Evolutionary conservation across 495 filamentous ascomycete species (phyloP).

Genomic region (Friedmanniomyces simplex): DNA sequence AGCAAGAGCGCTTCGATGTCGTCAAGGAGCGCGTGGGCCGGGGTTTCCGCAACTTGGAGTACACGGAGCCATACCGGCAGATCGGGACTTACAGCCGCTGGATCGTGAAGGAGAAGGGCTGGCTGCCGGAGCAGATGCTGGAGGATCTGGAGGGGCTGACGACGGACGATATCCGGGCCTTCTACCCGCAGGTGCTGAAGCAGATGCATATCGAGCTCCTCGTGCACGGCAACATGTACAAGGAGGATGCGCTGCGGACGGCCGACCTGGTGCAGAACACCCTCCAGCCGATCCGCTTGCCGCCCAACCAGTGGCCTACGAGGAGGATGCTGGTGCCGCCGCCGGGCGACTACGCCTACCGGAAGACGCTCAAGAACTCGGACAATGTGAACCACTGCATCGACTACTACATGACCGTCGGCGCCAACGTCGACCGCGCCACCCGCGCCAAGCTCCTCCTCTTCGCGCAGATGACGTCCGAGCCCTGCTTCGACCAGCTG

Average conservation of each 20-base stretch:
- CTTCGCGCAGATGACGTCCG: constrained; percentile 82
- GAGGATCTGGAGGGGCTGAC: constrained; percentile 67
- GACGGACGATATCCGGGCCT: constrained; percentile 59
- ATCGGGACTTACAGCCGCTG: constrained; percentile 76
- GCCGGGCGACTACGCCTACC: constrained; percentile 73
- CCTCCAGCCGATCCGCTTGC: constrained; percentile 64
- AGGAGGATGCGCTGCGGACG: constrained; percentile 84
- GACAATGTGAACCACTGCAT: constrained; percentile 96
- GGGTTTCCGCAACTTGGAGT: constrained; percentile 74
- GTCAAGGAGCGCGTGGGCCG: constrained; percentile 77
- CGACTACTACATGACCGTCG: constrained; percentile 78
- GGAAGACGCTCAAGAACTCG: constrained; percentile 68
- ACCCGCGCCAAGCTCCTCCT: constrained; percentile 69
- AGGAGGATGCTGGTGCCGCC: constrained; percentile 68
- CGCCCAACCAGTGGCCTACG: constrained; percentile 70
- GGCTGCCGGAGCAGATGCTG: constrained; percentile 70
- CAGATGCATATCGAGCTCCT: constrained; percentile 83
- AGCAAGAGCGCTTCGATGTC: constrained; percentile 76
- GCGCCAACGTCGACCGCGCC: constrained; percentile 54
- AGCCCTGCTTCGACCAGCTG: constrained; percentile 87
- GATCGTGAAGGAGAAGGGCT: constrained; percentile 64
- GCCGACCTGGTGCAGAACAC: constrained; percentile 70
- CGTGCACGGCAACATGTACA: constrained; percentile 88
- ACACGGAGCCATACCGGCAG: constrained; percentile 79
- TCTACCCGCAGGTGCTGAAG: constrained; percentile 68